Evolutionary conservation across 208 protist species (phyloP).

Genomic region (Trypanosoma rangeli): DNA sequence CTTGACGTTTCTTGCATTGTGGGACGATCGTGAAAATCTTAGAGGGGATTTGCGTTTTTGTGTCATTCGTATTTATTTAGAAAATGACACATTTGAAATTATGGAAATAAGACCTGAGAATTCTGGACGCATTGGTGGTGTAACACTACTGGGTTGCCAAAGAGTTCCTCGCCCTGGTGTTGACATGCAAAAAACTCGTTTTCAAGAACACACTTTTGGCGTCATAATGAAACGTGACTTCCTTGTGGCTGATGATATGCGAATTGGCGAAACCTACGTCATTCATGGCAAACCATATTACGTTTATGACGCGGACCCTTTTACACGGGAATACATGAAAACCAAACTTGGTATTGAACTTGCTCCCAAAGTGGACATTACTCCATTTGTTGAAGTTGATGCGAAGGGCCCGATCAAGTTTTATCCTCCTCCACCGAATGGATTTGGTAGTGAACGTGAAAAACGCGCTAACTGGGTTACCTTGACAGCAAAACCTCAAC

Average conservation of each 20-base stretch:
- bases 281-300: slow-evolving; percentile 86
- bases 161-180: slow-evolving; percentile 56
- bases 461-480: slow-evolving; percentile 74
- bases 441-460: slow-evolving; percentile 88
- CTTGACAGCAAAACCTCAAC: slow-evolving; percentile 72
- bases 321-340: slow-evolving; percentile 71
- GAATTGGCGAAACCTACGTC: slow-evolving; percentile 79
- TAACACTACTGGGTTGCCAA: slow-evolving; percentile 75
- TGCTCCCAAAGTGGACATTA: slow-evolving; percentile 55
- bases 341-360: slow-evolving; percentile 60
- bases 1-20: slow-evolving; percentile 82
- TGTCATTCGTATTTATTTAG: slow-evolving; percentile 69
- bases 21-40: slow-evolving; percentile 85
- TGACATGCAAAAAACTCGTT: slow-evolving; percentile 46
- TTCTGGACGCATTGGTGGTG: slow-evolving; percentile 60
- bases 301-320: slow-evolving; percentile 77
- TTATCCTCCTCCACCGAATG: slow-evolving; percentile 89
- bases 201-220: slow-evolving; percentile 88
- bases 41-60: slow-evolving; percentile 84
- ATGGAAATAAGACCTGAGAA: slow-evolving; percentile 70
- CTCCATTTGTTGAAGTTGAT: slow-evolving; percentile 47
- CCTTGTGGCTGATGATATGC: slow-evolving; percentile 70
- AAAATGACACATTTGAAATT: slow-evolving; percentile 83
- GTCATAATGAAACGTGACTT: slow-evolving; percentile 86
- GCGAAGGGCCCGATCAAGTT: slow-evolving; percentile 52